Evolutionary conservation across 2,329 filamentous ascomycete genomes (phyloP).

Genomic region (Claviceps maximensis): DNA sequence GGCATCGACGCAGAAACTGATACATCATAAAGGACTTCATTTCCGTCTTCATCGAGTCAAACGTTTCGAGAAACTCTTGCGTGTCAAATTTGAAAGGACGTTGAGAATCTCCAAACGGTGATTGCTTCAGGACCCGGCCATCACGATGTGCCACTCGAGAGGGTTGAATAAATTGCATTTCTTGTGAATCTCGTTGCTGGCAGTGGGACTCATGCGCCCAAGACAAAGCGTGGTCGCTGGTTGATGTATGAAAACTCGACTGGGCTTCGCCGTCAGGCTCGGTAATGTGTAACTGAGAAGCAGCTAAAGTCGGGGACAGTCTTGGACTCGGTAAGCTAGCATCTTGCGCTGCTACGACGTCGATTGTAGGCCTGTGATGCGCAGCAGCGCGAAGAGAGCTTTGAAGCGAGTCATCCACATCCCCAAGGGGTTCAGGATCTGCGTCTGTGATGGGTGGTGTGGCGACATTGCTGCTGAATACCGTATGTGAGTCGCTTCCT

Average conservation of each 20-base stretch:
- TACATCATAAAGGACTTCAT: constrained; percentile 97
- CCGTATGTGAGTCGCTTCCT: constrained; percentile 42
- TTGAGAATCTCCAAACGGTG: background rate
- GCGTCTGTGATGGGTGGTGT: constrained; percentile 66
- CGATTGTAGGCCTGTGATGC: constrained; percentile 41
- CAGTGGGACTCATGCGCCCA: constrained; percentile 31
- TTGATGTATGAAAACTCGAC: constrained; percentile 19
- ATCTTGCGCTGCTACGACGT: constrained; percentile 66
- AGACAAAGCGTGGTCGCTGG: constrained; percentile 14
- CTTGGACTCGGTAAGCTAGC: constrained; percentile 90
- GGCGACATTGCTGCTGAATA: constrained; percentile 51
- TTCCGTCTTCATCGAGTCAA: constrained; percentile 79
- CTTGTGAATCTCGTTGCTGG: constrained; percentile 15
- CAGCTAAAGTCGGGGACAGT: constrained; percentile 79
- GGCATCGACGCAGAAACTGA: constrained; percentile 77
- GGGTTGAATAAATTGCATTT: constrained; percentile 7
- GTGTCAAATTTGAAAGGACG: constrained; percentile 53
- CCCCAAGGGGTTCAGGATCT: constrained; percentile 48
- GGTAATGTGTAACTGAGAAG: constrained; percentile 39
- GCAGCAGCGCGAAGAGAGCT: constrained; percentile 32
- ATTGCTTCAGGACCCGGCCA: constrained; percentile 4
- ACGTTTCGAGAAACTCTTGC: constrained; percentile 75
- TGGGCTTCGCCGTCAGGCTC: constrained; percentile 29
- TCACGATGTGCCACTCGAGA: constrained; percentile 10
- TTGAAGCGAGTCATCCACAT: constrained; percentile 36